Evolutionary conservation across 169 alveolate genomes (phyloP), one percentile per base, ranked within the genome.

Genomic region (Plasmodium vinckei): DNA sequence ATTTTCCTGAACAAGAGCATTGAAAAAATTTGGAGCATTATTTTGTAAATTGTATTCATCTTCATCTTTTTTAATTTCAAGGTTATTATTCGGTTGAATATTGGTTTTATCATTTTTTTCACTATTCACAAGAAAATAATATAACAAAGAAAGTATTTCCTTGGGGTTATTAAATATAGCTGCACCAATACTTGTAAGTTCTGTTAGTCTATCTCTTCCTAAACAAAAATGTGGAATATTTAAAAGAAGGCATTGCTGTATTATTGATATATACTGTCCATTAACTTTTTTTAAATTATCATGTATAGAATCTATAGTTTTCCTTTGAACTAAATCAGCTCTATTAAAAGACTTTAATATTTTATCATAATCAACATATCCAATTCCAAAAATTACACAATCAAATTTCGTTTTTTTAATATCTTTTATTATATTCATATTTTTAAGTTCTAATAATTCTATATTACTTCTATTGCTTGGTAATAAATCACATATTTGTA

Each of bases 161-260:
- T 59, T 68, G 1, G 91, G 91, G 27, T 61, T 86, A 19, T 75
- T 86, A 70, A 86, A 86, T 59, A 86, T 69, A 13, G 91, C 87
- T 17, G 91, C 39, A 33, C 91, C 91, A 7, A 86, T 86, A 46
- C 91, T 86, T 0, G 91, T 68, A 47, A 86, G 49, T 60, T 86
- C 91, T 13, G 91, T 86, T 86, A 86, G 42, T 39, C 91, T 49
- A 44, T 86, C 91, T 39, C 91, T 86, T 33, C 91, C 91, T 21
- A 86, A 72, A 64, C 87, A 86, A 44, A 86, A 86, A n/a, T 86
- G 91, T 17, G 91, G 91, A 9, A 86, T 63, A 70, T 86, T 86
- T 46, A 71, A 70, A 69, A 86, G 87, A 51, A 86, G 87, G 46
- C 91, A 86, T 23, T 70, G 91, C 70, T 86, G 91, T 27, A 86